Conservation (phyloP, 2,329 filamentous ascomycete genomes). For the Leptosphaerulina australis region DNA sequence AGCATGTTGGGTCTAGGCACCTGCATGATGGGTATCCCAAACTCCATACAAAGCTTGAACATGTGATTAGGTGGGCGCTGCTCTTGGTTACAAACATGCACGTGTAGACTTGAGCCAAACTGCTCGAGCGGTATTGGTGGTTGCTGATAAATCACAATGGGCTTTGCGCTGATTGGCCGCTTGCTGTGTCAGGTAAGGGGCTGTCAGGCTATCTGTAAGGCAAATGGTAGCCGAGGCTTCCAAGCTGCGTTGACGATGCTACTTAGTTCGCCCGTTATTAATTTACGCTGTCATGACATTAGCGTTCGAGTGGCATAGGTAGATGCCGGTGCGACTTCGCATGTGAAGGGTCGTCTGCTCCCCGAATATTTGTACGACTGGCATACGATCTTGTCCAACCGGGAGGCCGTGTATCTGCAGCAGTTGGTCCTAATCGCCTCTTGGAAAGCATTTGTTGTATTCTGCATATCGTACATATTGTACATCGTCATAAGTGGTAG, state of each 20-base stretch:
- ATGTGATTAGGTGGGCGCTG: no score
- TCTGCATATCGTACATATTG: conserved; percentile 33
- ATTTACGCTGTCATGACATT: background rate
- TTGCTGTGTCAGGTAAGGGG: background rate
- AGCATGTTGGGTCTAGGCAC: no score
- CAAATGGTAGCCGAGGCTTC: background rate
- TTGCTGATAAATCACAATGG: background rate
- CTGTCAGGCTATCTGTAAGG: background rate
- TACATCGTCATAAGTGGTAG: conserved; percentile 30
- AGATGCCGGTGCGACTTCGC: background rate
- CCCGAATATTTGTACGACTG: no score
- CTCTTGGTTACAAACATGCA: no score
- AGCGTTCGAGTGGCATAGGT: background rate
- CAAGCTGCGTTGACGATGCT: no score
- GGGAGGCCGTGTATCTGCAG: background rate
- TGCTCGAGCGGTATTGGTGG: background rate
- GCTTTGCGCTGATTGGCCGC: background rate
- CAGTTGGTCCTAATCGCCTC: background rate
- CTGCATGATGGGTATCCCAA: no score
- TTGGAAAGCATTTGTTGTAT: background rate
- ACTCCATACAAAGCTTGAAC: no score
- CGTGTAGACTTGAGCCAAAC: background rate
- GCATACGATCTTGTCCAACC: background rate
- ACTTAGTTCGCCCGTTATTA: no score
- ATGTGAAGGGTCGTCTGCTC: no score